Percentiles rank a stretch among this genome's conserved stretches.
These are phyloP conservation scores for Phytophthora boehmeriae DNA, from an alignment of 352 stramenopile genomes.

Conservation along the genomic window DNA sequence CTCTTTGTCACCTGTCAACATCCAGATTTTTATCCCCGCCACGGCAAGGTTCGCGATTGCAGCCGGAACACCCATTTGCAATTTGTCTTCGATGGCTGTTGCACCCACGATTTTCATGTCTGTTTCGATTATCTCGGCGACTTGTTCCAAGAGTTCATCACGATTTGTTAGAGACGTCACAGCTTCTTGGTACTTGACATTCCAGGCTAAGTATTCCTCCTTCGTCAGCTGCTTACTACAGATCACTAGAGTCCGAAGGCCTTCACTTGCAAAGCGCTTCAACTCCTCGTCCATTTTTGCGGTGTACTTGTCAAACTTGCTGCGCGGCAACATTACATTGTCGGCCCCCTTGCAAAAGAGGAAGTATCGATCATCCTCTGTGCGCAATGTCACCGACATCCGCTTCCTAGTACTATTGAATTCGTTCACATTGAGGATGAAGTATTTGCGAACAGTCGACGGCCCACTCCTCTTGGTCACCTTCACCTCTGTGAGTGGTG, in stretches of 20 bases:
- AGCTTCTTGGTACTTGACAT: constrained; percentile 60
- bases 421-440: constrained; percentile 82
- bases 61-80: constrained; percentile 89
- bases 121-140: constrained; percentile 64
- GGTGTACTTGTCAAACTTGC: constrained; percentile 36
- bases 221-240: constrained; percentile 61
- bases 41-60: constrained; percentile 86
- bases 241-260: constrained; percentile 85
- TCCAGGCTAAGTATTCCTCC: constrained; percentile 68
- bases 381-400: constrained; percentile 96
- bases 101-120: constrained; percentile 88
- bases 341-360: constrained; percentile 85
- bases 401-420: constrained; percentile 95
- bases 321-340: constrained; percentile 85
- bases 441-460: constrained; percentile 45
- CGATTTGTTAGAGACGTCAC: constrained; percentile 67
- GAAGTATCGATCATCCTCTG: constrained; percentile 46
- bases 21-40: constrained; percentile 95
- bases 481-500: constrained; percentile 55
- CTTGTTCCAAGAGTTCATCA: constrained; percentile 55
- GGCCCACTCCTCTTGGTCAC: constrained; percentile 53
- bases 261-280: constrained; percentile 81
- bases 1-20: constrained; percentile 95
- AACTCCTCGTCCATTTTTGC: constrained; percentile 54
- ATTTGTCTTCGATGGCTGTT: constrained; percentile 94